Base-by-base conservation (phyloP, 108 stramenopile species). In the Nitzschia inconspicua region DNA sequence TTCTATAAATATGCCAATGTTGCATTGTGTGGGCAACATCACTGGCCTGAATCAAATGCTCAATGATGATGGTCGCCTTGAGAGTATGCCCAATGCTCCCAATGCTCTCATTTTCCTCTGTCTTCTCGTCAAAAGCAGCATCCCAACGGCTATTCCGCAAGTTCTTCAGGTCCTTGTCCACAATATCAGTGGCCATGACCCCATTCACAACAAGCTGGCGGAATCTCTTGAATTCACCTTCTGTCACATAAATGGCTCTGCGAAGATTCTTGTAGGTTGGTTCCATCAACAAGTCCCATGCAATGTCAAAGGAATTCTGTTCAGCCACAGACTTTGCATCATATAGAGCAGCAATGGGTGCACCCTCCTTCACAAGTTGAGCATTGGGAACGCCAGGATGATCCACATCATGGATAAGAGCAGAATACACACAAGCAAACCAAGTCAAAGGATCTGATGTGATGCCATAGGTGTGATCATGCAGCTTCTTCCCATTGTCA, bases 131-230 rank as follows among this genome's bases (percentile, higher is more conserved):
- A 20, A 61, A 18, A 10, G 47, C 60, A 30, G 47, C 48, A 19
- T 47, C 47, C 60, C 60, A 61, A 13, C 60, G 60, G 19, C 36
- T n/a, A 10, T 61, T 2, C 19, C 60, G 28, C n/a, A 48, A 14
- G 41, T 30, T 31, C 47, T 61, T 61, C 60, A 61, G 20, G n/a
- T 48, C 47, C 34, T 20, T 18, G 34, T 61, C 60, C 0, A 49
- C 14, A 10, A 61, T 61, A 26, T 61, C 60, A 20, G 60, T 61
- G 0, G 60, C 60, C 60, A 61, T 61, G 3, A 61, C 60, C 16
- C 34, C 27, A 65, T 86, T 81, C 24, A 86, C 82, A 2, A 86
- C 81, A 14, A 77, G 44, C 31, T 80, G 79, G 28, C 85, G 72
- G 51, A 86, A 86, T 18, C 63, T 60, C 14, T 51, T 48, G 41